These are phyloP conservation scores for Amanita molliuscula DNA, from an alignment of 768 basidiomycete species.

Conservation along the genomic window DNA sequence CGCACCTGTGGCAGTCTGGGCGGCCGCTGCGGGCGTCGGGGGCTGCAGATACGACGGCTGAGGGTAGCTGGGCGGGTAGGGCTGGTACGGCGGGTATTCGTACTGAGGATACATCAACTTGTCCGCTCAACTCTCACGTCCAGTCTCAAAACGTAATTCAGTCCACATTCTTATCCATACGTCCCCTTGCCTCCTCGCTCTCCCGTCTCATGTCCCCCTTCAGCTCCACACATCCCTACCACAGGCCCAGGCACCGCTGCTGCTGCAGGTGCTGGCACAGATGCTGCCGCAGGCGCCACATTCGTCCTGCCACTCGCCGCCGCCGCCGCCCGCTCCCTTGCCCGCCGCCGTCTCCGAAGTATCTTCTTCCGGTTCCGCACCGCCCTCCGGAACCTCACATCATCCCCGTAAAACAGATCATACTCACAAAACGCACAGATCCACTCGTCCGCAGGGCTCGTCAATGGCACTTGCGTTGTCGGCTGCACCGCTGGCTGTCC, in stretches of 20 bases:
- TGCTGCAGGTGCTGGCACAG: constrained; percentile 11
- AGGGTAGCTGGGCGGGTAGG: neutral
- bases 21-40: neutral
- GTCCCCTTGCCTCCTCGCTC: neutral
- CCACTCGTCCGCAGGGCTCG: constrained; percentile 75
- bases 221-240: neutral
- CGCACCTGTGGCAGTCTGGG: neutral
- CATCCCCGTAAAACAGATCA: constrained; percentile 83
- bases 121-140: neutral
- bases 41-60: neutral
- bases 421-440: constrained; percentile 95
- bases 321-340: constrained; percentile 58
- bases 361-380: constrained; percentile 73
- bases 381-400: constrained; percentile 50
- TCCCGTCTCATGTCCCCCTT: neutral
- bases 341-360: constrained; percentile 55
- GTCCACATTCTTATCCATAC: neutral
- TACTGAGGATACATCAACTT: neutral
- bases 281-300: constrained; percentile 7
- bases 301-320: constrained; percentile 23
- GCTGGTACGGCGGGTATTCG: neutral
- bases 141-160: neutral
- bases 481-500: constrained; percentile 10
- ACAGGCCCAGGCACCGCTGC: neutral
- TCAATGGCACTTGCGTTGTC: constrained; percentile 20